Evolutionary conservation across 805 yeast genomes (phyloP).

Genomic region (Clavispora santaluciae): DNA sequence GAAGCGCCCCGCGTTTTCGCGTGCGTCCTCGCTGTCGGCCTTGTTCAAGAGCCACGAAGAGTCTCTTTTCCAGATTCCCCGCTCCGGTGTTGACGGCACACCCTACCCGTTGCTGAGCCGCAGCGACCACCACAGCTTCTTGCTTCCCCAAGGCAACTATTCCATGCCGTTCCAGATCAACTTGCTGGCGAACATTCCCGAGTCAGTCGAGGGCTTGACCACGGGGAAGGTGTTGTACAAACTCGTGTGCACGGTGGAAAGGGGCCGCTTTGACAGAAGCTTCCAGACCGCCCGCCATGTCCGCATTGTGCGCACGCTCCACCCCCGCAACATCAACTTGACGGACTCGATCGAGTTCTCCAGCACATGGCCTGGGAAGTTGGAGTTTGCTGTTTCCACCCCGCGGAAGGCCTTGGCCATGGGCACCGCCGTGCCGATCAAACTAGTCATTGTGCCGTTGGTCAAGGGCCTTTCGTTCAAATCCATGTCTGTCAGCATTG

Average conservation of each 20-base stretch:
- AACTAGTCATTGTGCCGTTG: conserved; percentile 42
- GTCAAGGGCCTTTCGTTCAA: conserved; percentile 41
- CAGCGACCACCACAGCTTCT: conserved; percentile 27
- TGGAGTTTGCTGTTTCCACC: conserved; percentile 44
- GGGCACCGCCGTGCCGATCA: conserved; percentile 41
- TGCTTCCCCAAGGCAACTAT: conserved; percentile 49
- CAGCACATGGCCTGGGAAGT: conserved; percentile 50
- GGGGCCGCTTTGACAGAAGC: conserved; percentile 40
- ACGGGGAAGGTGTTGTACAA: conserved; percentile 41
- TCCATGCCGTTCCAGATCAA: conserved; percentile 42
- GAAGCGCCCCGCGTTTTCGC: conserved; percentile 22
- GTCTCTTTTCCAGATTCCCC: conserved; percentile 24
- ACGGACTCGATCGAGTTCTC: conserved; percentile 42
- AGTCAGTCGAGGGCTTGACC: conserved; percentile 47
- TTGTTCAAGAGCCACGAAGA: conserved; percentile 11
- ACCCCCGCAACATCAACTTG: conserved; percentile 34
- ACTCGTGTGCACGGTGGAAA: conserved; percentile 36
- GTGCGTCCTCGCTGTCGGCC: conserved; percentile 31
- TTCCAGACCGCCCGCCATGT: conserved; percentile 33
- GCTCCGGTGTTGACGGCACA: conserved; percentile 40
- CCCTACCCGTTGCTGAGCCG: conserved; percentile 20
- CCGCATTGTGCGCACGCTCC: conserved; percentile 41
- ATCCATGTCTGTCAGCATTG: conserved; percentile 25
- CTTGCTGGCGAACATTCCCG: conserved; percentile 45
- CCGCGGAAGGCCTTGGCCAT: conserved; percentile 43